These are phyloP conservation scores for Euphorbia tirucalli DNA, from an alignment of 345 rosid genomes.

Conservation along the genomic window DNA sequence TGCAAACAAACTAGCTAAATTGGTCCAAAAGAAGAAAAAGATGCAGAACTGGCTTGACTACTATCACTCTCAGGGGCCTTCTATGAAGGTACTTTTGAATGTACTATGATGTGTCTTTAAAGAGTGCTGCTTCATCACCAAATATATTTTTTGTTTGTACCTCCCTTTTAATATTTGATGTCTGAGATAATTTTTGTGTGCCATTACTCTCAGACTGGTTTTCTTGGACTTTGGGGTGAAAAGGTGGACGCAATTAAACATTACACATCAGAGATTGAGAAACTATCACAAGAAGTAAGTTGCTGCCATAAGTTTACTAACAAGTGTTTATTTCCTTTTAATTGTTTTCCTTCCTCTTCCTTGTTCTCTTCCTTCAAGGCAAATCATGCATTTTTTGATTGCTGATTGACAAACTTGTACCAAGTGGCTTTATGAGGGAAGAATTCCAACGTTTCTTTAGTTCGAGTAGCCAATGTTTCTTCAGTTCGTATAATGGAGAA, in stretches of 20 bases:
- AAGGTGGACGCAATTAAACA: constrained; percentile 77
- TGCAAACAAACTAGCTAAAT: constrained; percentile 75
- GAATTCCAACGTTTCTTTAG: neutral
- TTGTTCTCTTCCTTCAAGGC: neutral
- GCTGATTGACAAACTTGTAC: neutral
- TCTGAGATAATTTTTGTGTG: constrained; percentile 7
- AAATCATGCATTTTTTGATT: neutral
- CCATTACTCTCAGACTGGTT: constrained; percentile 68
- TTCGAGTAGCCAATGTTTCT: no score
- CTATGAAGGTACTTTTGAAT: constrained; percentile 51
- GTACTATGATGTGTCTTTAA: constrained; percentile 11
- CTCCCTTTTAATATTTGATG: constrained; percentile 3
- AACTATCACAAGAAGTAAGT: constrained; percentile 67
- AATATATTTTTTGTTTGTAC: constrained; percentile 6
- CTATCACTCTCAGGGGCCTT: constrained; percentile 57
- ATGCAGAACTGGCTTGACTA: constrained; percentile 88
- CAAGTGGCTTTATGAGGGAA: neutral
- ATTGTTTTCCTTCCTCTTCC: neutral
- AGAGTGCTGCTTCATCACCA: neutral
- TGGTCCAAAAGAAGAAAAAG: constrained; percentile 66
- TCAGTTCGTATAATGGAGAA: neutral
- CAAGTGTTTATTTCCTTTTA: no score
- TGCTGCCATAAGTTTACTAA: neutral
- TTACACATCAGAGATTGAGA: constrained; percentile 62
- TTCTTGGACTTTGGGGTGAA: constrained; percentile 73